Base-by-base conservation (phyloP, 495 filamentous ascomycete genomes). In the Lasiosphaeria hispida region DNA sequence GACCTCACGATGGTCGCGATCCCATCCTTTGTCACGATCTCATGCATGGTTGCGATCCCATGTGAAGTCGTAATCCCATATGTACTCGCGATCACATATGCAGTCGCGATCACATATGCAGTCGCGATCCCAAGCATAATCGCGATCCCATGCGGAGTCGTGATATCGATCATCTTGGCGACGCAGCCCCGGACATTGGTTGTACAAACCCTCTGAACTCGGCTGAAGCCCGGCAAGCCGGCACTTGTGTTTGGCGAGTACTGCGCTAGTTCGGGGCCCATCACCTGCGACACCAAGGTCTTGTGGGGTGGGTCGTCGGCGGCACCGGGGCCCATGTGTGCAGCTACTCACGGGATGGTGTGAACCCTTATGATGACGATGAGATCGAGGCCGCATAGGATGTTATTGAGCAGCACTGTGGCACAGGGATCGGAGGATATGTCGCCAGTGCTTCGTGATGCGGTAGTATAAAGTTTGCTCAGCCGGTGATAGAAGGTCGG, bases 271-370 rank as follows among this genome's bases (percentile, higher is more conserved):
- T 10, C n/a, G 10, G 43, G 43, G 4, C 13, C 11, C 43, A 47
- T 47, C 43, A 47, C n/a, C 13, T 13, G 43, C n/a, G 13, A 42
- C 19, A 59, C 30, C 1, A 59, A 59, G 48, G 7, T 53, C 7
- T 45, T 38, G 10, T 52, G 48, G 48, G 14, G 10, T 52, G 48
- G 48, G 14, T 14, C n/a, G 13, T 38, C 7, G 56, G 48, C 39
- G 37, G 39, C 18, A n/a, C 40, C 23, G 37, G 56, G 19, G 56
- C 41, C 7, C 52, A 59, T 40, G 37, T 30, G 10, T 59, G 56
- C 48, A 59, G 52, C 40, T 59, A 53, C 40, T 17, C 45, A 14
- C 17, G 13, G 45, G 15, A 11, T 4, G 36, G 36, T 10, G 3
- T 2, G 36, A 52, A 45, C 2, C 23, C 39, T 11, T 59, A 47